Conservation (phyloP, 495 filamentous ascomycete genomes). For the Penicillium canescens region DNA sequence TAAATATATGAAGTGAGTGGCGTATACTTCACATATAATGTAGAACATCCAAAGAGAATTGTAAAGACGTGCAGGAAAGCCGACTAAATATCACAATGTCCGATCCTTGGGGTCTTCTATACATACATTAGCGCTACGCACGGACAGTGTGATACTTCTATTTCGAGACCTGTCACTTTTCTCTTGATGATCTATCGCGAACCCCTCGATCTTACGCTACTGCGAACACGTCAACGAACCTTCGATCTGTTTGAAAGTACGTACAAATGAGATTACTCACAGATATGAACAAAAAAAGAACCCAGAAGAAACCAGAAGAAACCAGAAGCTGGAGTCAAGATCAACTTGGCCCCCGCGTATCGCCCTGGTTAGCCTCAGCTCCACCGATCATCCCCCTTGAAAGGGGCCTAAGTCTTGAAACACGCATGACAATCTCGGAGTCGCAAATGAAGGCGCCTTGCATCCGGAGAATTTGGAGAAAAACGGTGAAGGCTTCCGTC, state of each 20-base stretch:
- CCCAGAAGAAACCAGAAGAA: background rate
- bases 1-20: background rate
- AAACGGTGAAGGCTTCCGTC: background rate
- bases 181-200: background rate
- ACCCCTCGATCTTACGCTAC: conserved; percentile 1
- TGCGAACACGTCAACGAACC: background rate
- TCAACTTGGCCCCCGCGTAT: background rate
- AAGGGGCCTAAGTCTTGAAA: background rate
- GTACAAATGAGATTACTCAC: background rate
- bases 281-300: background rate
- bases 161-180: conserved; percentile 26
- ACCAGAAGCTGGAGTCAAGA: too few species aligned
- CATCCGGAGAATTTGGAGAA: background rate
- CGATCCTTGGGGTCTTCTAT: conserved; percentile 1
- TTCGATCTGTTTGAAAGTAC: background rate
- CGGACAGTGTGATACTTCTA: conserved; percentile 26
- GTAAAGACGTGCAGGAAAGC: background rate
- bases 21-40: background rate
- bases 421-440: background rate
- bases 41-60: background rate
- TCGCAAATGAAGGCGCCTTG: background rate
- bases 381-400: conserved; percentile 1
- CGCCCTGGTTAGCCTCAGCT: conserved; percentile 1
- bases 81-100: background rate
- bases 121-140: conserved; percentile 17